phyloP scores from a whole-genome alignment of 1,284 basidiomycete genomes.

The Inonotus hispidus region DNA sequence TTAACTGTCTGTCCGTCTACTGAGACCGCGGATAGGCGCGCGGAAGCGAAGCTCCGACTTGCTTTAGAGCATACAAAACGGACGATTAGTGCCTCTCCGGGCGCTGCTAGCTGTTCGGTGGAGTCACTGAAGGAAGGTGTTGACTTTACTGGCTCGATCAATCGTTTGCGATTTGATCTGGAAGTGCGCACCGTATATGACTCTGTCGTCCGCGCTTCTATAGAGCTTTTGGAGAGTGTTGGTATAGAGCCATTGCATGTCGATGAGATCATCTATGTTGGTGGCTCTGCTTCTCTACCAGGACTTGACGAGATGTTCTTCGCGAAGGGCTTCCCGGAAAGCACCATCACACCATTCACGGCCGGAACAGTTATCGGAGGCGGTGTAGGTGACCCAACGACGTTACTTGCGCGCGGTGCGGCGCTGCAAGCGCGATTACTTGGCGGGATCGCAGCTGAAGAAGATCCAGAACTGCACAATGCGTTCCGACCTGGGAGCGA shows the following conservation, averaged over 20 bases:
- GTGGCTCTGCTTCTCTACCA: conserved; percentile 82
- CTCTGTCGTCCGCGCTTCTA: conserved; percentile 59
- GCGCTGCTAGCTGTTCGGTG: conserved; percentile 86
- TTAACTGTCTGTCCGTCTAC: conserved; percentile 59
- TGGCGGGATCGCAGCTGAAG: conserved; percentile 37
- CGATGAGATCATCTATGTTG: conserved; percentile 90
- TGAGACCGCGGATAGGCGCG: conserved; percentile 70
- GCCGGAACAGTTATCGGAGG: conserved; percentile 63
- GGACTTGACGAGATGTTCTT: conserved; percentile 75
- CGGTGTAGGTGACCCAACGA: conserved; percentile 77
- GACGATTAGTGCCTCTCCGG: conserved; percentile 83
- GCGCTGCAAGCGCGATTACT: conserved; percentile 83
- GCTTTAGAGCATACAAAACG: conserved; percentile 96
- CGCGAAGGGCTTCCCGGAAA: conserved; percentile 64
- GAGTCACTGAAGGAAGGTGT: conserved; percentile 94
- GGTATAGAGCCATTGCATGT: conserved; percentile 74
- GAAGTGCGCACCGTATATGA: conserved; percentile 73
- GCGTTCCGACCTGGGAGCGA: conserved; percentile 47
- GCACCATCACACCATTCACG: conserved; percentile 58
- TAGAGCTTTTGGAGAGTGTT: conserved; percentile 55
- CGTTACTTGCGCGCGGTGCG: conserved; percentile 85
- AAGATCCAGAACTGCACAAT: conserved; percentile 43
- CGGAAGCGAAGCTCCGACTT: conserved; percentile 89
- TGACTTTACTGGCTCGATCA: conserved; percentile 91
- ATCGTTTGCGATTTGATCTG: conserved; percentile 91